phyloP scores from a whole-genome alignment of 176 grass and related monocot genomes.

The Melocanna baccifera region DNA sequence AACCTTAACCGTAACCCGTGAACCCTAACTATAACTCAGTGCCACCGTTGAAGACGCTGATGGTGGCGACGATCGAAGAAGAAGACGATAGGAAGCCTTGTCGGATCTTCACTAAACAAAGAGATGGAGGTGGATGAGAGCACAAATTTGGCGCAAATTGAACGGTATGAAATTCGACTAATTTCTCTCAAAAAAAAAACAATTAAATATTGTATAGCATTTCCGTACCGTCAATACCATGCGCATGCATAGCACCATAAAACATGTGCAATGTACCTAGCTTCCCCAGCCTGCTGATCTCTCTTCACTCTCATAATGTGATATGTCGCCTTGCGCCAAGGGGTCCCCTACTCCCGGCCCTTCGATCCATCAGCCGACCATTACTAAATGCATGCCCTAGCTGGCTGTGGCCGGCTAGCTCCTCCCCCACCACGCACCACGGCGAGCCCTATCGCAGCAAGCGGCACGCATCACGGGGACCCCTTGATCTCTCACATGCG shows the following conservation, averaged over 20 bases:
- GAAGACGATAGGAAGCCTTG: too few species aligned
- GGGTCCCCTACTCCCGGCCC: constrained; percentile 27
- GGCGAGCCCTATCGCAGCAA: constrained; percentile 4
- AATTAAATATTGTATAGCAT: too few species aligned
- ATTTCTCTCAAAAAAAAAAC: too few species aligned
- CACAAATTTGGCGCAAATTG: too few species aligned
- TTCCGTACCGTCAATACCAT: not conserved
- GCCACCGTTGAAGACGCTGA: too few species aligned
- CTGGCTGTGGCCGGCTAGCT: constrained; percentile 23
- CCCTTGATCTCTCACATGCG: not conserved
- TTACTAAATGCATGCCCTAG: constrained; percentile 49
- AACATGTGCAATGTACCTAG: not conserved
- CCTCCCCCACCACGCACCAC: constrained; percentile 38
- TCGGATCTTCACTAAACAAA: too few species aligned
- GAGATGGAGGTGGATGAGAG: too few species aligned
- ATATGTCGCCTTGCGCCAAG: constrained; percentile 30
- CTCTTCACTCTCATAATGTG: constrained; percentile 15
- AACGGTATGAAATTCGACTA: too few species aligned
- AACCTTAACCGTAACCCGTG: too few species aligned
- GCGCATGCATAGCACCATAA: not conserved
- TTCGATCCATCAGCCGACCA: constrained; percentile 38
- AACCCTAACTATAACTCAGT: too few species aligned
- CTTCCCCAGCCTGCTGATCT: not conserved
- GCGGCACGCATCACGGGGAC: constrained; percentile 40
- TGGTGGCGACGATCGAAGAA: too few species aligned